These are phyloP conservation scores for Erysimum cheiranthoides DNA, from an alignment of 345 rosid genomes.

Conservation along the genomic window DNA sequence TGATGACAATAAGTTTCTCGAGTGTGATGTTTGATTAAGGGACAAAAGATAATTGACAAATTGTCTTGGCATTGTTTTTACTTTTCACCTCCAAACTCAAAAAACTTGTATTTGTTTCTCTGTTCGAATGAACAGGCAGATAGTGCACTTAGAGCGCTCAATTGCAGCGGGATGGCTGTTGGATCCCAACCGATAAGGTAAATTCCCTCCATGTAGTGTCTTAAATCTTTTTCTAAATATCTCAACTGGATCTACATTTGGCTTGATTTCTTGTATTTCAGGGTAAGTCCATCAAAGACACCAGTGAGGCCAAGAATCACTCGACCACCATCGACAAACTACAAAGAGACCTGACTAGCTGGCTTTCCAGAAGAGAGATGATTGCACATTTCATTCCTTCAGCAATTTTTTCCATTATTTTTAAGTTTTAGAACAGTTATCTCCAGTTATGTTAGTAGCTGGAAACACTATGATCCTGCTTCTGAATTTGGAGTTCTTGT, in stretches of 20 bases:
- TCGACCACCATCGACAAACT: slow-evolving; percentile 47
- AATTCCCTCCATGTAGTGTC: not conserved
- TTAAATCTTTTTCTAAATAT: slow-evolving; percentile 2
- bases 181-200: slow-evolving; percentile 83
- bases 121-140: slow-evolving; percentile 66
- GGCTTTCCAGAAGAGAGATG: slow-evolving; percentile 50
- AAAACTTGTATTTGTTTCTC: slow-evolving; percentile 4
- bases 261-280: slow-evolving; percentile 18
- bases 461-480: slow-evolving; percentile 49
- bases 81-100: not conserved
- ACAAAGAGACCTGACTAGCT: slow-evolving; percentile 43
- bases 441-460: slow-evolving; percentile 48
- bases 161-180: slow-evolving; percentile 73
- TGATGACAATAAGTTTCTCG: not conserved
- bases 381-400: slow-evolving; percentile 48
- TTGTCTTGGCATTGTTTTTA: not conserved
- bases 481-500: slow-evolving; percentile 45
- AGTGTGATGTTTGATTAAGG: not conserved
- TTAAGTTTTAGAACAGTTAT: slow-evolving; percentile 48
- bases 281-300: slow-evolving; percentile 90
- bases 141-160: slow-evolving; percentile 76
- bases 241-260: not conserved
- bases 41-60: not conserved
- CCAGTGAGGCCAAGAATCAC: slow-evolving; percentile 80
- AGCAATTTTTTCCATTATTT: slow-evolving; percentile 35